Percentiles rank a stretch among this genome's conserved stretches.
These are phyloP conservation scores for Phoma sp. DNA, from an alignment of 2,329 filamentous ascomycete genomes.

Conservation along the genomic window DNA sequence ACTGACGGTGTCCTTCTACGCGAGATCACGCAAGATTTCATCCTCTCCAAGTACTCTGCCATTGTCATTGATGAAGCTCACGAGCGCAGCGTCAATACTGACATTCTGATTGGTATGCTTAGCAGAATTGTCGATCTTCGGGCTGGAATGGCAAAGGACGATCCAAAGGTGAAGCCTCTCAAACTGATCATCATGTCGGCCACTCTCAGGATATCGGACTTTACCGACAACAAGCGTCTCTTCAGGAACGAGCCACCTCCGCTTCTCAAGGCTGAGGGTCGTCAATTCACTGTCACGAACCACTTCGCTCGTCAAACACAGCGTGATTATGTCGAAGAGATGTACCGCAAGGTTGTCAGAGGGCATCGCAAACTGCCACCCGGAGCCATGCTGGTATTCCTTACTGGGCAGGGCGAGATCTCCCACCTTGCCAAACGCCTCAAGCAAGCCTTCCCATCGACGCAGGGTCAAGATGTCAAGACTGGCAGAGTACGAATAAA, in stretches of 20 bases:
- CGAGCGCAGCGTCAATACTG: constrained; percentile 95
- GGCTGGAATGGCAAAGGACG: constrained; percentile 73
- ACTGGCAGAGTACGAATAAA: constrained; percentile 75
- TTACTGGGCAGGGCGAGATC: constrained; percentile 95
- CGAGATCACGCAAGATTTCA: constrained; percentile 88
- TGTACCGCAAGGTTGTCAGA: constrained; percentile 82
- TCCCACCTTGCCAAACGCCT: constrained; percentile 79
- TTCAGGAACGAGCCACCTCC: constrained; percentile 78
- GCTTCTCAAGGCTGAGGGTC: constrained; percentile 85
- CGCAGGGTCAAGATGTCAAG: constrained; percentile 55
- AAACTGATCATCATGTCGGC: constrained; percentile 99
- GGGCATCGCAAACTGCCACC: constrained; percentile 90
- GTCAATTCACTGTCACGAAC: constrained; percentile 86
- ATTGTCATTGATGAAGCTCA: constrained; percentile 97
- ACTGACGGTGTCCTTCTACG: constrained; percentile 94
- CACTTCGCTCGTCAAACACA: constrained; percentile 87
- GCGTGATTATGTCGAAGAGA: constrained; percentile 88
- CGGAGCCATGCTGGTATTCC: constrained; percentile 89
- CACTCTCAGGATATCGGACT: constrained; percentile 87
- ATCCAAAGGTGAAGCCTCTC: constrained; percentile 72
- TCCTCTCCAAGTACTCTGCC: constrained; percentile 86
- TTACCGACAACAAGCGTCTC: constrained; percentile 80
- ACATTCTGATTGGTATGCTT: constrained; percentile 96
- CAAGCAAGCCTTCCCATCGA: constrained; percentile 67
- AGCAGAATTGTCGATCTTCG: constrained; percentile 89